Conservation (phyloP, 768 basidiomycete genomes). For the Hypsizygus marmoreus region DNA sequence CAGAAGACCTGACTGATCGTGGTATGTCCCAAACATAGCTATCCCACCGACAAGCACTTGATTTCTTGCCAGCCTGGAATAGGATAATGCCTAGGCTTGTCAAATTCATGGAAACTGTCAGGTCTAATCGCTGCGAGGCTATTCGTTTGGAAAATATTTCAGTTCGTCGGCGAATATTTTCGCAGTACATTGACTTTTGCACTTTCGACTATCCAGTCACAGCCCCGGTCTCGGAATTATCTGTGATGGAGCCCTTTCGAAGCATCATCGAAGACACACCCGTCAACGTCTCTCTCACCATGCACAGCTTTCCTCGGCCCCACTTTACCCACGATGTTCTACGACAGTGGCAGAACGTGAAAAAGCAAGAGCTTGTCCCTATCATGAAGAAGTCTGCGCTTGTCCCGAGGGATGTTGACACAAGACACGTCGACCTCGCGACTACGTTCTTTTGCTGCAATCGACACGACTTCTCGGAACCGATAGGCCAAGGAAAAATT, state of each 20-base stretch:
- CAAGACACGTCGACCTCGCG: slow-evolving; percentile 23
- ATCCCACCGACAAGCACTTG: neutral
- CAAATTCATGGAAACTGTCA: slow-evolving; percentile 36
- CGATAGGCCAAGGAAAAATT: slow-evolving; percentile 20
- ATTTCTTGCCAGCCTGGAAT: slow-evolving; percentile 31
- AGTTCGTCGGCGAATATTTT: slow-evolving; percentile 18
- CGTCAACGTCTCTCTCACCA: slow-evolving; percentile 13
- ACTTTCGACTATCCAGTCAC: slow-evolving; percentile 8
- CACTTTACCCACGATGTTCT: slow-evolving; percentile 13
- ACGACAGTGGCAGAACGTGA: slow-evolving; percentile 14
- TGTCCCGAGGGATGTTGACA: neutral
- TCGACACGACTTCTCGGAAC: slow-evolving; percentile 15
- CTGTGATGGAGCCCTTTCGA: slow-evolving; percentile 18
- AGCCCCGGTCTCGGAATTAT: slow-evolving; percentile 19
- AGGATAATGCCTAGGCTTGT: slow-evolving; percentile 36
- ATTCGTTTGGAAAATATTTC: slow-evolving; percentile 17
- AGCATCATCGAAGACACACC: slow-evolving; percentile 21
- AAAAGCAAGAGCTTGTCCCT: slow-evolving; percentile 14
- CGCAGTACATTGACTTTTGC: slow-evolving; percentile 17
- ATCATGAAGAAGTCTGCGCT: slow-evolving; percentile 19
- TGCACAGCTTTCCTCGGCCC: slow-evolving; percentile 16
- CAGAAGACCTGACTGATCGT: too few species aligned
- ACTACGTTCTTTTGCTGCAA: slow-evolving; percentile 24
- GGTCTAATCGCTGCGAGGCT: slow-evolving; percentile 15
- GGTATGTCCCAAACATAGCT: slow-evolving; percentile 29